These are phyloP conservation scores for Coelastrella sp. DNA, from an alignment of 139 green algal species.

Conservation along the genomic window DNA sequence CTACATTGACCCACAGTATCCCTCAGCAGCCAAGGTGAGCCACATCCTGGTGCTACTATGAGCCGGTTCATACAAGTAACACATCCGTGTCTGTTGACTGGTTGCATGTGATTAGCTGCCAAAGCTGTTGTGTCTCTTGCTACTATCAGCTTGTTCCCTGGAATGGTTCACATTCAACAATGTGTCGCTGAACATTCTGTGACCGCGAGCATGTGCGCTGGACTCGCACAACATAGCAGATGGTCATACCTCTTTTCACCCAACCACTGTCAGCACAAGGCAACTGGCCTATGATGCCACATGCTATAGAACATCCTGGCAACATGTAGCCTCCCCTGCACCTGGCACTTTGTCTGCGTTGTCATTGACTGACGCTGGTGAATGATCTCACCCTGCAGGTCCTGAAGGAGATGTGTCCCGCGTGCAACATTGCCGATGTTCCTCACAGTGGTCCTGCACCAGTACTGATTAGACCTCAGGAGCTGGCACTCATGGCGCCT, in stretches of 20 bases:
- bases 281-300: no score
- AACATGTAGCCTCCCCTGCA: neutral
- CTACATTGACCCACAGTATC: constrained; percentile 79
- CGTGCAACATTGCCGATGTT: constrained; percentile 40
- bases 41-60: neutral
- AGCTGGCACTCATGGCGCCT: constrained; percentile 68
- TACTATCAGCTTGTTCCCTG: no score
- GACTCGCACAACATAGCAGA: no score
- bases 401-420: constrained; percentile 33
- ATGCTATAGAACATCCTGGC: no score
- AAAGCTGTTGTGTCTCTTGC: no score
- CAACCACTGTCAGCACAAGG: no score
- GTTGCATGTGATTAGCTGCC: neutral
- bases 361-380: no score
- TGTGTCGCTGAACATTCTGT: no score
- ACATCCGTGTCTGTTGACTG: neutral
- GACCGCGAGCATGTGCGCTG: no score
- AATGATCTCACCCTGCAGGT: constrained; percentile 17
- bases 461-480: constrained; percentile 67
- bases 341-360: neutral
- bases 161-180: no score
- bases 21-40: constrained; percentile 32
- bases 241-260: no score
- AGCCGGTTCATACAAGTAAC: neutral
- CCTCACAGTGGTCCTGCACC: constrained; percentile 77